A percentile compares a stretch with the other conserved stretches of the same genome.
Evolutionary conservation across 2,329 filamentous ascomycete genomes (phyloP).

Genomic region (Alternaria sp.): DNA sequence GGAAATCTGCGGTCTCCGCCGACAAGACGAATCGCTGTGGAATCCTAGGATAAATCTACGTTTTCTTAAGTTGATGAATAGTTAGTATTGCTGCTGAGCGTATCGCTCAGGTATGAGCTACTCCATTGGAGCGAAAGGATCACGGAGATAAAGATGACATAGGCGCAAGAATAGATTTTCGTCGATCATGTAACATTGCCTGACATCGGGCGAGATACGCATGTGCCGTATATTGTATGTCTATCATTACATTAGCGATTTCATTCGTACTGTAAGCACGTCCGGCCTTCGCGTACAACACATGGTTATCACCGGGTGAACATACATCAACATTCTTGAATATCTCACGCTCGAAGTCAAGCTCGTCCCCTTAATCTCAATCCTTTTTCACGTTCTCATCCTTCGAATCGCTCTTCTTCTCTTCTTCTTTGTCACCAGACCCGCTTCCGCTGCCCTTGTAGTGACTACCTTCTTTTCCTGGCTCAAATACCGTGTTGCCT

Average conservation of each 20-base stretch:
- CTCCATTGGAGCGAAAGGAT: neutral
- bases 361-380: neutral
- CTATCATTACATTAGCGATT: neutral
- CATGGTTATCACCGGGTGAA: neutral
- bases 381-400: constrained; percentile 14
- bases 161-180: neutral
- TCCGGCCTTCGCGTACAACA: neutral
- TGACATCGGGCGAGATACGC: neutral
- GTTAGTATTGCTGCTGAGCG: neutral
- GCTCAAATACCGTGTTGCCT: constrained; percentile 35
- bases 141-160: neutral
- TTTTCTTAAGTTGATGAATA: neutral
- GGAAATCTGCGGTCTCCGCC: neutral
- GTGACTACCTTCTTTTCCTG: constrained; percentile 34
- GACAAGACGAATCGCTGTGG: neutral
- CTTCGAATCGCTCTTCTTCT: constrained; percentile 20
- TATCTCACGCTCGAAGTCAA: neutral
- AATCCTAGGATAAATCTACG: neutral
- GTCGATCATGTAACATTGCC: neutral
- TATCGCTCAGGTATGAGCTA: neutral
- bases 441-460: constrained; percentile 34
- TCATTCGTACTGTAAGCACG: neutral
- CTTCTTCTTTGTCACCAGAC: constrained; percentile 35
- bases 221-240: neutral
- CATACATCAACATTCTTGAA: neutral